Evolutionary conservation across 139 green algal species (phyloP).

Genomic region (Dunaliella primolecta): DNA sequence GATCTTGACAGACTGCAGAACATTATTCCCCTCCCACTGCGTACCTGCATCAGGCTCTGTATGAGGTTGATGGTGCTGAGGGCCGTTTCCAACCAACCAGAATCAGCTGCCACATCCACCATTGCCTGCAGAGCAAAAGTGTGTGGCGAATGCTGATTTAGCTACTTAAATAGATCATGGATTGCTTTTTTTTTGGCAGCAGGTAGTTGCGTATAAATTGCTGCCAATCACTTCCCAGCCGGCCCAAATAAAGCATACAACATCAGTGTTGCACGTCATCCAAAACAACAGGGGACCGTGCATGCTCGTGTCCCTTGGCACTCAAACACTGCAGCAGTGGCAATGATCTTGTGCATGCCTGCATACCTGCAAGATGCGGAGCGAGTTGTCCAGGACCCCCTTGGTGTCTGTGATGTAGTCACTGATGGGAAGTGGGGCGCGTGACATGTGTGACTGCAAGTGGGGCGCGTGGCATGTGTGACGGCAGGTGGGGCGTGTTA

Average conservation of each 20-base stretch:
- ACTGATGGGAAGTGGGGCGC: conserved; percentile 77
- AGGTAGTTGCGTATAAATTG: background rate
- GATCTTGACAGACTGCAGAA: background rate
- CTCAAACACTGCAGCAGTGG: no score
- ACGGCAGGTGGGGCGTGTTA: conserved; percentile 77
- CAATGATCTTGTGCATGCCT: no score
- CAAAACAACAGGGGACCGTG: conserved; percentile 56
- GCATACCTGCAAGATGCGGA: conserved; percentile 79
- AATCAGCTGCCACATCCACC: conserved; percentile 80
- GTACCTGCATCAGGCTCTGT: conserved; percentile 86
- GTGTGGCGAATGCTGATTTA: background rate
- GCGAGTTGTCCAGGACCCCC: conserved; percentile 84
- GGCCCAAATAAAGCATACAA: background rate
- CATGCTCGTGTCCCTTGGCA: no score
- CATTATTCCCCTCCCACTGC: background rate
- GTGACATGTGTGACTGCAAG: conserved; percentile 84
- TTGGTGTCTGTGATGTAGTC: conserved; percentile 97
- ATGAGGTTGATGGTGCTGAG: conserved; percentile 78
- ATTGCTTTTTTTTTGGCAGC: background rate
- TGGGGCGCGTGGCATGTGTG: conserved; percentile 10
- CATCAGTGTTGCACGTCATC: no score
- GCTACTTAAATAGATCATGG: background rate
- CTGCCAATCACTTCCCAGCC: background rate
- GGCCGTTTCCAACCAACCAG: conserved; percentile 74
- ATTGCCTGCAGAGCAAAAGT: conserved; percentile 64